Conservation (phyloP, 2,329 filamentous ascomycete genomes). For the Aspergillus sp. region DNA sequence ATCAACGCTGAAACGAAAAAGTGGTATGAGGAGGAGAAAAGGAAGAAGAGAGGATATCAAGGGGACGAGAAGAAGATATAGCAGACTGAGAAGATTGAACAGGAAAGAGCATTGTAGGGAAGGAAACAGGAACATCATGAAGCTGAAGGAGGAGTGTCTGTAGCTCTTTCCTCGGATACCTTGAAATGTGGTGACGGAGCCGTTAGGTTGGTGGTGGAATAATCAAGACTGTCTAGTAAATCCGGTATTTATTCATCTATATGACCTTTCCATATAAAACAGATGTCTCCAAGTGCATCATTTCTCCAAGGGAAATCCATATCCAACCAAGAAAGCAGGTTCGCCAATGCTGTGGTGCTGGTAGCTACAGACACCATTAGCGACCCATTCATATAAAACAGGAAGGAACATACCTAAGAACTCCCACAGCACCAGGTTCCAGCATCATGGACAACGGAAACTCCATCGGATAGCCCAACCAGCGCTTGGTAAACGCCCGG, state of each 20-base stretch:
- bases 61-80: no score
- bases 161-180: no score
- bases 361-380: slow-evolving; percentile 28
- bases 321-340: slow-evolving; percentile 46
- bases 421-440: slow-evolving; percentile 46
- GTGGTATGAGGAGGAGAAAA: no score
- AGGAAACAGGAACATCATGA: no score
- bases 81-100: no score
- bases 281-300: not conserved
- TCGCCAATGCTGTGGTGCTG: slow-evolving; percentile 42
- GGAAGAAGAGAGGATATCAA: no score
- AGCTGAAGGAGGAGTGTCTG: no score
- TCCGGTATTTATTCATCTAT: not conserved
- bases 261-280: not conserved
- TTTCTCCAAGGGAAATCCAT: slow-evolving; percentile 37
- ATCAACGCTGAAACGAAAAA: no score
- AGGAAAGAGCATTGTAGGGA: no score
- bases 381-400: not conserved
- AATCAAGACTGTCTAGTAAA: not conserved
- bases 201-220: no score
- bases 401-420: slow-evolving; percentile 38
- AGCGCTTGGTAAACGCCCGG: slow-evolving; percentile 50
- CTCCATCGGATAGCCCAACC: slow-evolving; percentile 47
- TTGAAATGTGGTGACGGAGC: no score
- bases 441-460: slow-evolving; percentile 47